Base-by-base conservation (phyloP, 805 yeast genomes). In the Hanseniaspora pseudoguilliermondii region DNA sequence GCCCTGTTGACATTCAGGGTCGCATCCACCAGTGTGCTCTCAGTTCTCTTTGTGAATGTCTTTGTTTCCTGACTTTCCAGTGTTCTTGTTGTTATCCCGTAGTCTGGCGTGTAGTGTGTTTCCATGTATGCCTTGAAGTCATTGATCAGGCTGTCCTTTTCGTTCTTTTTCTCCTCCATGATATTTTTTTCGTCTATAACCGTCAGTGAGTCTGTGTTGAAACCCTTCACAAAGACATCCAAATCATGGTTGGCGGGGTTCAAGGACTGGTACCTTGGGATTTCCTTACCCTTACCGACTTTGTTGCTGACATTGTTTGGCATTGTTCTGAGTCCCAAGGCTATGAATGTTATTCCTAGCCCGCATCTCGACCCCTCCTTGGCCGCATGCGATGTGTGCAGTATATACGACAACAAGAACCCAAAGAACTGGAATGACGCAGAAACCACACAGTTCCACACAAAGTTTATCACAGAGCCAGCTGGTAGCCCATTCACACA, bases 311-410 rank as follows among this genome's bases (percentile, higher is more conserved):
- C 68, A 60, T 69, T 67, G 57, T 70, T 69, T 2, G 85, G 83
- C 39, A 78, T 69, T 71, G 80, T 73, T 35, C 75, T 71, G 59
- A 75, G 77, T 2, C 86, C 95, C 60, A 82, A 81, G 55, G 83
- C 79, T 53, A 91, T 73, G 60, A 93, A 77, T 0, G 96, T 88
- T 58, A 86, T 65, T 2, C 97, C 97, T 57, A 93, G 71, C 0
- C 98, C 98, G 20, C 91, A 85, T 59, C 95, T 75, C 1, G 97
- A 84, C 2, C 98, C 98, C 64, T 90, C 90, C 66, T 87, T 88
- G 4, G 97, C 95, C 5, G 97, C 97, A 66, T 93, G 98, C 2
- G 97, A 86, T 0, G 97, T 91, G 69, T 93, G 97, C 55, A 93
- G 73, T 47, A 91, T 72, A 66, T 90, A 93, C 8, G 97, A 90